These are phyloP conservation scores for Seiridium cupressi DNA, from an alignment of 2,329 filamentous ascomycete genomes.

Conservation along the genomic window DNA sequence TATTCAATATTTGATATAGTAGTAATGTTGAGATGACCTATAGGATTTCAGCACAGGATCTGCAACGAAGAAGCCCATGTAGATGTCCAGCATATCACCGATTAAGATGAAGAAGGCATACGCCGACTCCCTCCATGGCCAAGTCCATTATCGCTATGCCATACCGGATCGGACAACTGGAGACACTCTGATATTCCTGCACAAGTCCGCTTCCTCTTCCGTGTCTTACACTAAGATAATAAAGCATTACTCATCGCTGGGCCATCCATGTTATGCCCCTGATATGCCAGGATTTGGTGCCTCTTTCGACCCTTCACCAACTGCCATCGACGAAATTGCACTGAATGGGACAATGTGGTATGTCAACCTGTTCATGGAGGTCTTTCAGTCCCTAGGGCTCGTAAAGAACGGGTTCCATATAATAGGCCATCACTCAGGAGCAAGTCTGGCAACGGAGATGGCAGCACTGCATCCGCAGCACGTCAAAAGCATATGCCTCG, in stretches of 20 bases:
- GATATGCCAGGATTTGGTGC: conserved; percentile 19
- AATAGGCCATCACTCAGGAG: conserved; percentile 16
- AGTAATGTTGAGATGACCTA: too few species aligned
- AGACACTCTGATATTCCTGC: conserved; percentile 8
- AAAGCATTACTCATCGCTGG: conserved; percentile 1
- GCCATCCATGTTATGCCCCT: conserved; percentile 15
- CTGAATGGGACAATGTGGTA: conserved; percentile 11
- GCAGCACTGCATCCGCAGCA: conserved; percentile 8
- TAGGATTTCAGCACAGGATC: too few species aligned
- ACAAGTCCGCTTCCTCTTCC: conserved; percentile 13
- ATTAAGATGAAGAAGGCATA: conserved; percentile 8
- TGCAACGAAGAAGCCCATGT: too few species aligned
- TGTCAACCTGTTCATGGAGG: conserved; percentile 10
- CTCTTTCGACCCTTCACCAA: conserved; percentile 14
- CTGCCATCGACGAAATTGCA: conserved; percentile 6
- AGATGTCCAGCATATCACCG: not conserved
- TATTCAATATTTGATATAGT: too few species aligned
- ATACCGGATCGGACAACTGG: not conserved
- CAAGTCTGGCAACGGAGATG: conserved; percentile 13
- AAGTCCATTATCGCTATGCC: conserved; percentile 10
- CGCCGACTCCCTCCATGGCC: conserved; percentile 7
- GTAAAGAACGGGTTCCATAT: conserved; percentile 7
- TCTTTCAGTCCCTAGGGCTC: conserved; percentile 6
- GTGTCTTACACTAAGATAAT: conserved; percentile 7
- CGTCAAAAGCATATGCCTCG: conserved; percentile 5